Evolutionary conservation across 2,329 filamentous ascomycete species (phyloP), one percentile per base, ranked within the genome.

Genomic region (Basipetospora chlamydospora): DNA sequence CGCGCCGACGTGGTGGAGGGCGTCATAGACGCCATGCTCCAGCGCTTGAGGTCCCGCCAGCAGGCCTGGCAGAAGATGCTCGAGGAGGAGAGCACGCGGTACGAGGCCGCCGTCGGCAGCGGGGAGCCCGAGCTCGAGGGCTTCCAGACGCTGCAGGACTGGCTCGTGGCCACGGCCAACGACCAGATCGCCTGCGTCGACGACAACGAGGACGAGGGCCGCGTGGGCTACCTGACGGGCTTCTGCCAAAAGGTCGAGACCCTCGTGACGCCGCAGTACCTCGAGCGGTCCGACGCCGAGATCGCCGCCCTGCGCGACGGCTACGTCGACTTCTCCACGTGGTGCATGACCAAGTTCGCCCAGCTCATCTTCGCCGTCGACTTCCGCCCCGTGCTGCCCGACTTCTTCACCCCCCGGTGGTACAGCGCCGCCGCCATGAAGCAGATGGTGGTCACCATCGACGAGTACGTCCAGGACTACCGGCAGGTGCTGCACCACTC

Each of bases 131-230:
- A 77, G 33, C 56, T 76, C 7, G 73, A 80, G 37, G 70, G 75
- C 12, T 77, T 81, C 49, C 85, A 93, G 54, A 74, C 80, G 3
- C 64, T 94, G 20, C 83, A 93, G 54, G 90, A 98, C 60, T 98
- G 88, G 86, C 78, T 98, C 39, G 77, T 98, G 37, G 87, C 90
- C 31, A 85, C 92, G 39, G 90, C 92, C 47, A 98, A 98, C 60
- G 90, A 98, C 59, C 90, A 98, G 57, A 96, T 98, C 53, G 87
- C 87, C 39, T 95, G 86, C 57, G 94, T 98, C 50, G 90, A 96
- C 55, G 92, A 96, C 51, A 80, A 80, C 46, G 80, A 84, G 42
- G 80, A 83, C 37, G 69, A 71, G 26, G 74, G 73, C 41, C 76
- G 80, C 22, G 64, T 81, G 18, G 83, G 81, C 21, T 95, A 95